Evolutionary conservation across 2,329 filamentous ascomycete genomes (phyloP), one percentile per base, ranked within the genome.

Genomic region (Biscogniauxia sp.): DNA sequence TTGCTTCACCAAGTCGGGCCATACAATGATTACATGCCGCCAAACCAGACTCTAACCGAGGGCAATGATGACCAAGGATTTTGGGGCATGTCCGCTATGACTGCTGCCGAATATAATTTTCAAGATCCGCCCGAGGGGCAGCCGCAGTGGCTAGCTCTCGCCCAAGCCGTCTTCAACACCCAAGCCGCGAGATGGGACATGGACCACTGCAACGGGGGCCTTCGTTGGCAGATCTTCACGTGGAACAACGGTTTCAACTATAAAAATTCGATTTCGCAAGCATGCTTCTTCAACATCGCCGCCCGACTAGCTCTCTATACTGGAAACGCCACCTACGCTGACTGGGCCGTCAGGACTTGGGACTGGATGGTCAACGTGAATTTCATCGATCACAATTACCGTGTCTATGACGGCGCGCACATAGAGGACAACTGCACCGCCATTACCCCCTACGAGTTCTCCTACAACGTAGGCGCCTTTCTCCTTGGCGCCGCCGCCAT

Each of bases 191-290:
- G 91, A 45, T 95, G 91, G 92, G 90, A 93, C 64, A 79, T 74
- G 0, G 75, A 80, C 0, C 77, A 84, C 56, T 96, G 92, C 68
- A 81, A 80, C n/a, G 92, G 92, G 50, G 92, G 92, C 5, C 74
- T 95, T 55, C 84, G 90, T 63, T 94, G 91, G 91, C 92, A 96
- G 76, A 92, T 96, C 54, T 94, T 90, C 72, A 81, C 84, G 0
- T 93, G 91, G 79, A 95, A 96, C 72, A 86, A 84, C 50, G 93
- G 92, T 15, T 96, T 88, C 75, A 83, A 89, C 68, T 93, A 94
- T 81, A 95, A 88, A 70, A 88, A 88, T 61, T 81, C 84, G 2
- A 86, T 88, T 61, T 86, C 84, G 0, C 84, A 87, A 65, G 85
- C 83, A 1, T 84, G 83, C 62, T 87, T 87, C 74, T 87, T 87